Evolutionary conservation across 2,329 filamentous ascomycete species (phyloP).

Genomic region (Sporothrix protearum): DNA sequence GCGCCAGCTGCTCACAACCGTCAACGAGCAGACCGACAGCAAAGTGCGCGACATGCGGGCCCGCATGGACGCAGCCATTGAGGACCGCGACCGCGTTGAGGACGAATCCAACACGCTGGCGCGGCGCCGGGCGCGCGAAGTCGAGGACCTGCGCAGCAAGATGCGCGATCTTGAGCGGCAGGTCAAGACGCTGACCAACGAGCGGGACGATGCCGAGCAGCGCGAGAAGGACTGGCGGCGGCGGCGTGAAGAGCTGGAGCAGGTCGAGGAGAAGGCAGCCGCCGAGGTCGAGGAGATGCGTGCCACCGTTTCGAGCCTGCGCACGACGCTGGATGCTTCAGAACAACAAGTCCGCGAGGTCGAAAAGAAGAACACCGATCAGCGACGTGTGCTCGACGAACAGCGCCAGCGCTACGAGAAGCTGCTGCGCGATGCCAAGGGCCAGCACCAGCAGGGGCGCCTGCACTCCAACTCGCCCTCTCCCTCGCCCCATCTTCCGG

Average conservation of each 20-base stretch:
- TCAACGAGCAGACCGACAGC: conserved; percentile 75
- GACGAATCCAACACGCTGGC: conserved; percentile 80
- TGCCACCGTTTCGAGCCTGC: conserved; percentile 70
- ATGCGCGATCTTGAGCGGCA: conserved; percentile 78
- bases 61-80: conserved; percentile 82
- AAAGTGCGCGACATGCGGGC: conserved; percentile 86
- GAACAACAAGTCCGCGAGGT: conserved; percentile 77
- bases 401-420: conserved; percentile 74
- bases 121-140: conserved; percentile 72
- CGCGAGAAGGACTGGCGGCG: conserved; percentile 71
- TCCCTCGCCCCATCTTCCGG: neutral
- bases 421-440: conserved; percentile 63
- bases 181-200: conserved; percentile 64
- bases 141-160: conserved; percentile 78
- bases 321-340: conserved; percentile 77
- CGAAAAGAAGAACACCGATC: conserved; percentile 75
- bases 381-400: conserved; percentile 75
- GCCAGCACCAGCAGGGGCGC: conserved; percentile 48
- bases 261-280: conserved; percentile 61
- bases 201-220: conserved; percentile 73
- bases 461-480: conserved; percentile 14
- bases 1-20: conserved; percentile 80
- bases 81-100: conserved; percentile 88
- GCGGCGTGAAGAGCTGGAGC: conserved; percentile 72
- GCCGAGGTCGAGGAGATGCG: conserved; percentile 74